Evolutionary conservation across 768 basidiomycete genomes (phyloP).

Genomic region (Phlegmacium glaucopus): DNA sequence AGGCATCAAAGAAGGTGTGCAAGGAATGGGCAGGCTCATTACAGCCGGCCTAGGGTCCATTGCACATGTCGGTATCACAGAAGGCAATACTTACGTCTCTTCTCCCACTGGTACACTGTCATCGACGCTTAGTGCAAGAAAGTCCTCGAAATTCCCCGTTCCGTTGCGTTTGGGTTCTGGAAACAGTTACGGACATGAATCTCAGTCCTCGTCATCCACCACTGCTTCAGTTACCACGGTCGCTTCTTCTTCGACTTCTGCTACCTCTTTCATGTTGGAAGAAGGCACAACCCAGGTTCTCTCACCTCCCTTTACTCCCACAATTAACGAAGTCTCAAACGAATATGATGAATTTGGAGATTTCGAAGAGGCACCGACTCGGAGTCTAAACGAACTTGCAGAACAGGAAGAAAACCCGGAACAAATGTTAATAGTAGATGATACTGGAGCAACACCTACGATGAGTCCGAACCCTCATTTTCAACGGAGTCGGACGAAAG

Average conservation of each 20-base stretch:
- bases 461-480: slow-evolving; percentile 50
- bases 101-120: background rate
- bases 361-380: slow-evolving; percentile 8
- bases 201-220: slow-evolving; percentile 17
- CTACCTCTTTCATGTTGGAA: background rate
- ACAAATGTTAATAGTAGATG: slow-evolving; percentile 38
- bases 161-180: slow-evolving; percentile 5
- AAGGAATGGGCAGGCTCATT: slow-evolving; percentile 54
- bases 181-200: slow-evolving; percentile 5
- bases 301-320: background rate
- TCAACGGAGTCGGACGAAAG: slow-evolving; percentile 13
- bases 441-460: slow-evolving; percentile 48
- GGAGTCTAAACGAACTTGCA: background rate
- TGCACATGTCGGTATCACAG: slow-evolving; percentile 9
- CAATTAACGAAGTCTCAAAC: background rate
- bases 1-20: slow-evolving; percentile 64
- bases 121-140: background rate
- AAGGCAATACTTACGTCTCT: background rate
- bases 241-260: background rate
- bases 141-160: background rate
- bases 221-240: slow-evolving; percentile 6
- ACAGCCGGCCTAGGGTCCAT: slow-evolving; percentile 38
- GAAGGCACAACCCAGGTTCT: background rate
- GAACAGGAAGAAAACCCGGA: slow-evolving; percentile 8
- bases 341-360: slow-evolving; percentile 15